phyloP scores from a whole-genome alignment of 2,329 filamentous ascomycete species.

The Aspergillus arachidicola region DNA sequence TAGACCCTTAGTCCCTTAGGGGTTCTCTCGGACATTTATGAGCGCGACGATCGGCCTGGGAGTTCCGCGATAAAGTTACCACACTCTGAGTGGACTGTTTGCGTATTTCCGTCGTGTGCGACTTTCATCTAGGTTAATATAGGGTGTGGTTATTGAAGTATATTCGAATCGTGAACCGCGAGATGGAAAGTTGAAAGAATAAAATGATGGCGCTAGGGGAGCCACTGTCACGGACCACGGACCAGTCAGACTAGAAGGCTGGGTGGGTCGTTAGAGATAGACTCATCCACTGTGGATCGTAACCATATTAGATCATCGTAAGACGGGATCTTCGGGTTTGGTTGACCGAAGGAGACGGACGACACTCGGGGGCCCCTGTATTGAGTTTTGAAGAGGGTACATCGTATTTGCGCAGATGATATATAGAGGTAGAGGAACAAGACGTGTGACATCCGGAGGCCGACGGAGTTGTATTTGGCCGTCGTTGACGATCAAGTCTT shows the following conservation, averaged over 20 bases:
- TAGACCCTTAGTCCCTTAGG: slow-evolving; percentile 1
- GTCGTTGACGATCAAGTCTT: background rate
- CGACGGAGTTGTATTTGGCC: slow-evolving; percentile 3
- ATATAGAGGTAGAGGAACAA: background rate
- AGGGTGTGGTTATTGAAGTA: background rate
- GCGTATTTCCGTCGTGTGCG: background rate
- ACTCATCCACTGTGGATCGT: slow-evolving; percentile 17
- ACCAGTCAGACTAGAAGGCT: slow-evolving; percentile 7
- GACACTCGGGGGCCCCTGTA: background rate
- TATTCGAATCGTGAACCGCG: background rate
- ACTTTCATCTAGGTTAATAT: background rate
- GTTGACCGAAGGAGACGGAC: background rate
- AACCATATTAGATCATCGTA: slow-evolving; percentile 8
- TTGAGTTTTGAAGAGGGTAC: background rate
- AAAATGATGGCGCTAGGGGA: background rate
- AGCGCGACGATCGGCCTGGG: background rate
- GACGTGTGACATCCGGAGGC: background rate
- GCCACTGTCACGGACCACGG: slow-evolving; percentile 5
- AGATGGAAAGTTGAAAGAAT: background rate
- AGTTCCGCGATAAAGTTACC: too few species aligned
- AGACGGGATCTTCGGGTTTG: slow-evolving; percentile 11
- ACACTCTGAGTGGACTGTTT: background rate
- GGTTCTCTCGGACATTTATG: background rate
- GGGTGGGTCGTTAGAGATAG: slow-evolving; percentile 19
- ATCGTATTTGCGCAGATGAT: background rate